Evolutionary conservation across 2,329 filamentous ascomycete genomes (phyloP).

Genomic region (Trichoderma lentiforme): DNA sequence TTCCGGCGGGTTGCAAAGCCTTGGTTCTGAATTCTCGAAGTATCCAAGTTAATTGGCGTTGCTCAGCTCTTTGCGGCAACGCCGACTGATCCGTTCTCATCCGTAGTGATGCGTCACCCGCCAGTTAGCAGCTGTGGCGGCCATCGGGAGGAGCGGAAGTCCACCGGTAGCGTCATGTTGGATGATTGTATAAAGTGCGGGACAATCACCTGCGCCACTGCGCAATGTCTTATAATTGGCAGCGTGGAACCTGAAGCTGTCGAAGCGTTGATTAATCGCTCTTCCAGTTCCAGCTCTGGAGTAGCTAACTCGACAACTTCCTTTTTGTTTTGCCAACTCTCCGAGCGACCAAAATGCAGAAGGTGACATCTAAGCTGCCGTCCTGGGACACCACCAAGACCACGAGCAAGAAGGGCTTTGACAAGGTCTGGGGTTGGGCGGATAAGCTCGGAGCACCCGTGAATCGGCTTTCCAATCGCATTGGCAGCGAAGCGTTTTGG

Average conservation of each 20-base stretch:
- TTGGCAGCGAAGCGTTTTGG: constrained; percentile 74
- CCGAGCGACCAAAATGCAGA: constrained; percentile 31
- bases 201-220: constrained; percentile 2
- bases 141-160: constrained; percentile 14
- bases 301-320: neutral
- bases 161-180: neutral
- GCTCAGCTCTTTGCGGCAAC: neutral
- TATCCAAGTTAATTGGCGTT: neutral
- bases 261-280: neutral
- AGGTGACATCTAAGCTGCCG: constrained; percentile 33
- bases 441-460: constrained; percentile 60
- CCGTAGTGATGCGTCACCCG: constrained; percentile 8
- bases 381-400: constrained; percentile 55
- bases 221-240: neutral
- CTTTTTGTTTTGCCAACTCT: neutral
- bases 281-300: neutral
- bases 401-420: constrained; percentile 63
- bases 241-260: neutral
- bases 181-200: constrained; percentile 7
- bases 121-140: neutral
- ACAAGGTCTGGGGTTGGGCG: constrained; percentile 62
- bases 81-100: constrained; percentile 6
- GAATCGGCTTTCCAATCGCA: constrained; percentile 64
- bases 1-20: neutral
- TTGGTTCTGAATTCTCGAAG: neutral